Base-by-base conservation (phyloP, 148 eudicot species). In the Vaccinium macrocarpon region DNA sequence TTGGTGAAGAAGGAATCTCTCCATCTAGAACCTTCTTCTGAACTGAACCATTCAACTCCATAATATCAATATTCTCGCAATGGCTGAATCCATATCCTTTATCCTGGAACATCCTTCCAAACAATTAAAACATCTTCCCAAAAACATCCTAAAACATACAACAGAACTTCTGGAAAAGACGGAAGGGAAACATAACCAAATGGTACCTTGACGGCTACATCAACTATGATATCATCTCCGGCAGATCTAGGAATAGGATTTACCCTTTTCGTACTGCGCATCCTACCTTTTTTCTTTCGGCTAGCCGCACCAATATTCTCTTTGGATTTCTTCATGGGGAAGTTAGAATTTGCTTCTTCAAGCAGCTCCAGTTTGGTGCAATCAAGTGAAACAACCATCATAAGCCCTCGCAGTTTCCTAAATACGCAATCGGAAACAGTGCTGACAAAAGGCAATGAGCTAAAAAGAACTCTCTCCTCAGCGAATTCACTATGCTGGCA, bases 331-430 rank as follows among this genome's bases (percentile, higher is more conserved):
- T 89, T 93, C 35, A 89, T 50, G 48, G 86, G 61, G 76, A 83
- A 8, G 52, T 86, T 87, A 52, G 76, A 48, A 25, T 82, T 86
- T 76, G 84, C 91, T 84, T 93, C 97, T 80, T 93, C 97, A 42
- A 95, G 87, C 82, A 97, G 92, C 90, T 97, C 98, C 88, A 89
- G 82, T 87, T 91, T 94, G 79, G 97, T 97, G 87, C 90, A 93
- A 88, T 95, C 98, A 87, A 95, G 96, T 72, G 99, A 97, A 87
- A 97, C 86, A 87, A 88, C 91, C 98, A 95, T 94, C 77, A 97
- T 91, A 62, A 97, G 76, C 82, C 94, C 99, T 62, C 98, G 90
- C 78, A 97, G 68, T 85, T 91, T 95, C 84, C 97, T 91, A 76
- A 89, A 88, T 85, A 95, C 81, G 80, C 87, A 87, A 87, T 97